Base-by-base conservation (phyloP, 192 early-diverging fungal genomes). In the Chytriomyces hyalinus region DNA sequence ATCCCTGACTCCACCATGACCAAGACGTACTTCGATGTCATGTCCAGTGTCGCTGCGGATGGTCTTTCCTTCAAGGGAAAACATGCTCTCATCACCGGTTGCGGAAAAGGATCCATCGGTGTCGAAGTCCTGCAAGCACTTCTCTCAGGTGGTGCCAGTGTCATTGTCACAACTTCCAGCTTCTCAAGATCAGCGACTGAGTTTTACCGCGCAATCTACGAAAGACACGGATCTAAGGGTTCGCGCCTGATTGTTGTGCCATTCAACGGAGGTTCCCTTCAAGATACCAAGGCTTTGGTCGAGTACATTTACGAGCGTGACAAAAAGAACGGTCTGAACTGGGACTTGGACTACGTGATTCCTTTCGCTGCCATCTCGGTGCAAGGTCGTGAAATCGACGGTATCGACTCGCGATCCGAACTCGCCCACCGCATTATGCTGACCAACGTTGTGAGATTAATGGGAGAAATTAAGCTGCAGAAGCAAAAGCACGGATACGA, bases 291-390 rank as follows among this genome's bases (percentile, higher is more conserved):
- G 50, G 83, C 86, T n/a, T 82, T 98, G 11, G 87, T 97, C 63
- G 86, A 94, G 73, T 98, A 93, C 80, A 95, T 98, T 60, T 98
- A 97, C 82, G 87, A 89, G 67, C 84, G 84, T 66, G 91, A 92
- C 76, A 87, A 89, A 73, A 85, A 87, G 74, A 78, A 61, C 20
- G 95, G 95, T 36, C 87, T 98, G 5, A 88, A 87, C 61, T 96
- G 93, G 95, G 97, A 98, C 83, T 90, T 98, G 63, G 97, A 98
- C 86, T 94, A 89, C 83, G 87, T 98, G 71, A 86, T 97, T 76
- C 97, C 97, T 15, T 97, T 98, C 84, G 97, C 97, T 64, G 97
- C 96, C 50, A 93, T 98, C 67, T 89, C 94, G 22, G 95, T 93
- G 71, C 86, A 94, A 7, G 97, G 96, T 51, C 89, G 91, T 66